phyloP scores from a whole-genome alignment of 2,329 filamentous ascomycete genomes.

The Coniochaeta sp. region DNA sequence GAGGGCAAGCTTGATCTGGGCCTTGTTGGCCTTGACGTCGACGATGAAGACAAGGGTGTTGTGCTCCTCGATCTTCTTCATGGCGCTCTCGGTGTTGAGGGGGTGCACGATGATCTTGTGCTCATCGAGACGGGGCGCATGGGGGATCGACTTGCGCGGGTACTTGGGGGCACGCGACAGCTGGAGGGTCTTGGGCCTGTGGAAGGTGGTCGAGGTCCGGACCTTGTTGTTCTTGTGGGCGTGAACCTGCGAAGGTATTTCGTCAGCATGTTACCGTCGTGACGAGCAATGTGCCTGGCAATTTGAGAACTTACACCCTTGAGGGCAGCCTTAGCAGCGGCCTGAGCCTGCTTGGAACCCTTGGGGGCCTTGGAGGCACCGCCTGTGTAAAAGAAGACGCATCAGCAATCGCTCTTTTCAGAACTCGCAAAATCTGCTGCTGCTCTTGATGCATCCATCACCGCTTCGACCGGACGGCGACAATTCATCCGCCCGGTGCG shows the following conservation, averaged over 20 bases:
- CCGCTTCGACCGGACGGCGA: slow-evolving; percentile 15
- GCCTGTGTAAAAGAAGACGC: slow-evolving; percentile 44
- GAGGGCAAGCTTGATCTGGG: slow-evolving; percentile 94
- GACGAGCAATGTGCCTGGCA: slow-evolving; percentile 4
- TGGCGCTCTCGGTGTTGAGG: slow-evolving; percentile 98
- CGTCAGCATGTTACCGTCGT: background rate
- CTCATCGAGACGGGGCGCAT: slow-evolving; percentile 87
- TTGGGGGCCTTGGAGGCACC: slow-evolving; percentile 46
- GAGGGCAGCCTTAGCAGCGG: slow-evolving; percentile 92
- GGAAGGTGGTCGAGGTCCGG: slow-evolving; percentile 89
- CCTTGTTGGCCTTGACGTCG: slow-evolving; percentile 97
- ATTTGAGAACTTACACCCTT: slow-evolving; percentile 71
- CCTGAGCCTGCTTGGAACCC: slow-evolving; percentile 78
- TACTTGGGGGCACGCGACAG: slow-evolving; percentile 90
- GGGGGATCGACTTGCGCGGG: slow-evolving; percentile 89
- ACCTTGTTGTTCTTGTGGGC: slow-evolving; percentile 86
- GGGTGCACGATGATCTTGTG: slow-evolving; percentile 98
- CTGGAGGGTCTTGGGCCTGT: slow-evolving; percentile 92
- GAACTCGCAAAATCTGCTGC: slow-evolving; percentile 72
- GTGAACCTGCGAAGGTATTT: slow-evolving; percentile 32
- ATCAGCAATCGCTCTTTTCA: slow-evolving; percentile 63
- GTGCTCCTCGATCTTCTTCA: slow-evolving; percentile 99
- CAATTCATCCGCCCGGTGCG: background rate
- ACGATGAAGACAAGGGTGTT: slow-evolving; percentile 99
- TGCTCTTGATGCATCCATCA: slow-evolving; percentile 47